These are phyloP conservation scores for Metschnikowia arizonensis DNA, from an alignment of 805 yeast genomes.

Conservation along the genomic window DNA sequence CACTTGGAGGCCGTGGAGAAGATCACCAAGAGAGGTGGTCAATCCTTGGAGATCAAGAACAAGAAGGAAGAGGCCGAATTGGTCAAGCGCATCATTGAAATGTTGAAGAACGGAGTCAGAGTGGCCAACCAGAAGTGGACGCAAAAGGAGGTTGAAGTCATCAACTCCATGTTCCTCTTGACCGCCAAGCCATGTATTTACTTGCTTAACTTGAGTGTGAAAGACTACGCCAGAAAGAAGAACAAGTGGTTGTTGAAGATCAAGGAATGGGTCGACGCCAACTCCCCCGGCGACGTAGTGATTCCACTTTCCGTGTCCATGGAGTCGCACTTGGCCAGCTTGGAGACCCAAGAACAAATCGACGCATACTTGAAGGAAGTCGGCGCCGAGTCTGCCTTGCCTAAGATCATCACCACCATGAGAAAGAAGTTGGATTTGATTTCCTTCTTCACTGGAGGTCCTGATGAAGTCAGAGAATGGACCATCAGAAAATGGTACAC, in stretches of 20 bases:
- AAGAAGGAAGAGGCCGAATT: conserved; percentile 81
- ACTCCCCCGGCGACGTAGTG: conserved; percentile 81
- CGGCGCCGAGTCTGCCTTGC: conserved; percentile 74
- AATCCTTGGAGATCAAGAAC: conserved; percentile 81
- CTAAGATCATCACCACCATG: conserved; percentile 72
- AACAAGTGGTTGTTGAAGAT: conserved; percentile 80
- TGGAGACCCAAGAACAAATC: conserved; percentile 51
- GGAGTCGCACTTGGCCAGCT: conserved; percentile 67
- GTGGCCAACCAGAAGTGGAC: conserved; percentile 86
- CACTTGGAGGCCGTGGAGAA: conserved; percentile 72
- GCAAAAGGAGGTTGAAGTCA: conserved; percentile 83
- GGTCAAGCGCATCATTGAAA: conserved; percentile 66
- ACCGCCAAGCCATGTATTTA: conserved; percentile 96
- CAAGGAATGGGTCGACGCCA: conserved; percentile 83
- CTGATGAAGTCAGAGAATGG: conserved; percentile 85
- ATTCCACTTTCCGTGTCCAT: conserved; percentile 90
- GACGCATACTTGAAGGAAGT: conserved; percentile 65
- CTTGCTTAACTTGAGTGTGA: conserved; percentile 84
- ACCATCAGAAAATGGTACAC: conserved; percentile 68
- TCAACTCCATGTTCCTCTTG: conserved; percentile 80
- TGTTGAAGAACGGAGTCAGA: conserved; percentile 81
- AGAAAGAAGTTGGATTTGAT: conserved; percentile 65
- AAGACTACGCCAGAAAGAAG: conserved; percentile 80
- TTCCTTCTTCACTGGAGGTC: conserved; percentile 86
- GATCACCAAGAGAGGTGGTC: conserved; percentile 84